Conservation (phyloP, 2,329 filamentous ascomycete species). For the Paramyrothecium sp. region DNA sequence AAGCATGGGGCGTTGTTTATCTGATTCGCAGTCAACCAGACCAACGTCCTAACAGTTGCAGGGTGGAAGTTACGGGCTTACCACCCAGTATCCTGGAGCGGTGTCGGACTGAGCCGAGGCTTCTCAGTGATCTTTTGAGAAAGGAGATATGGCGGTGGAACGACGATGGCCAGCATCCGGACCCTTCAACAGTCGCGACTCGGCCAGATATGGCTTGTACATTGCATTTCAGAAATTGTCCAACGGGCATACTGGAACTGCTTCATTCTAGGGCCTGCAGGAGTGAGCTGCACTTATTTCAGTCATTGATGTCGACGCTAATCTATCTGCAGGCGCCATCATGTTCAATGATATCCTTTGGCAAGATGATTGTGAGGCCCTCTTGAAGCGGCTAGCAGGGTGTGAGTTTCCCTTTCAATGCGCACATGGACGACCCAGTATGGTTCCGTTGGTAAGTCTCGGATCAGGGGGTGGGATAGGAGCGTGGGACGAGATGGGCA, state of each 20-base stretch:
- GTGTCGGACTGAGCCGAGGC: constrained; percentile 67
- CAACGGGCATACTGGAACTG: constrained; percentile 72
- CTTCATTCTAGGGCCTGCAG: constrained; percentile 75
- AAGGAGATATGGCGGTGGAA: constrained; percentile 69
- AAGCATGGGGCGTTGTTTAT: constrained; percentile 73
- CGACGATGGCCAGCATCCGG: constrained; percentile 33
- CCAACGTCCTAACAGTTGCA: constrained; percentile 6
- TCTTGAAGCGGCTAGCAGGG: constrained; percentile 56
- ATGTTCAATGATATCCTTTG: constrained; percentile 80
- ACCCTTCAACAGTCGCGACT: constrained; percentile 1
- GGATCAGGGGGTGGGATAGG: constrained; percentile 25
- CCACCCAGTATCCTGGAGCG: constrained; percentile 74
- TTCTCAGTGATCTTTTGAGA: constrained; percentile 73
- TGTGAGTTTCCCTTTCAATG: constrained; percentile 80
- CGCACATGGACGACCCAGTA: constrained; percentile 72
- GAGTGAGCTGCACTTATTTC: constrained; percentile 39
- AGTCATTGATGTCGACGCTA: background rate
- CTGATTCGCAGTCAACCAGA: constrained; percentile 29
- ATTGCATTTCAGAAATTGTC: constrained; percentile 64
- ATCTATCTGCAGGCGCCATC: constrained; percentile 52
- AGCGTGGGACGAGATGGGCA: constrained; percentile 19
- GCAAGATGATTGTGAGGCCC: constrained; percentile 51
- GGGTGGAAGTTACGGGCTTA: constrained; percentile 54
- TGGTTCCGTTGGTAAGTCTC: constrained; percentile 61
- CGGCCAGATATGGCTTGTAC: constrained; percentile 49